Conservation (phyloP, 176 grass and related monocot species). For the Dendrocalamus sinicus region DNA sequence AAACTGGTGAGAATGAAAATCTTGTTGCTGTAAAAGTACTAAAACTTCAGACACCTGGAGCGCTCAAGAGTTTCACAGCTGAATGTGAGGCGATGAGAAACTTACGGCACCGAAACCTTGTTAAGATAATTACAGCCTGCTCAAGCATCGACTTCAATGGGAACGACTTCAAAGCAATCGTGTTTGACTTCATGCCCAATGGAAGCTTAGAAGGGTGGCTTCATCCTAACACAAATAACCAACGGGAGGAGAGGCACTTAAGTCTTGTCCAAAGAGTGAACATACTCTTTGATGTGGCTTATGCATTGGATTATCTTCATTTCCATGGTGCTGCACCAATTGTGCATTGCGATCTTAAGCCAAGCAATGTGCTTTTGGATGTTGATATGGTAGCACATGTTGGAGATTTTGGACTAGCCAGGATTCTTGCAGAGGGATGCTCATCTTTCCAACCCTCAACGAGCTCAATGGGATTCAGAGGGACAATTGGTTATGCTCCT, state of each 20-base stretch:
- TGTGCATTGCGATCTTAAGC: conserved; percentile 27
- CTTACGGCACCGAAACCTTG: conserved; percentile 26
- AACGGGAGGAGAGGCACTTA: neutral
- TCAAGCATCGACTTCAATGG: conserved; percentile 28
- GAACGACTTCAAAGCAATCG: conserved; percentile 42
- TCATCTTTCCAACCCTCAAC: too few relatives aligned
- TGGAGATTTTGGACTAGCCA: conserved; percentile 8
- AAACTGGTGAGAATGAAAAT: neutral
- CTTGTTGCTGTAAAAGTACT: conserved; percentile 39
- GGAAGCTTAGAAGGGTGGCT: conserved; percentile 32
- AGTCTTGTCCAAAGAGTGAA: conserved; percentile 20
- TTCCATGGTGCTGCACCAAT: conserved; percentile 11
- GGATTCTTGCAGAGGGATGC: conserved; percentile 9
- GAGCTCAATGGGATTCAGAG: conserved; percentile 26
- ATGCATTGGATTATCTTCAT: conserved; percentile 29
- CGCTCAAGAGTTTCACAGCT: neutral
- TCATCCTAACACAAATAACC: neutral
- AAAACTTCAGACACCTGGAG: conserved; percentile 1
- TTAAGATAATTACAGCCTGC: conserved; percentile 35
- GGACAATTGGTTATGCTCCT: conserved; percentile 19
- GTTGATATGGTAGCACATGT: conserved; percentile 8
- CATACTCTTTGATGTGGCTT: conserved; percentile 30
- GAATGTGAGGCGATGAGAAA: conserved; percentile 42
- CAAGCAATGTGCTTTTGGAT: conserved; percentile 30
- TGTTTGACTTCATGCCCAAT: conserved; percentile 25